Base-by-base conservation (phyloP, 2,329 filamentous ascomycete genomes). In the Podosphaera aphanis region DNA sequence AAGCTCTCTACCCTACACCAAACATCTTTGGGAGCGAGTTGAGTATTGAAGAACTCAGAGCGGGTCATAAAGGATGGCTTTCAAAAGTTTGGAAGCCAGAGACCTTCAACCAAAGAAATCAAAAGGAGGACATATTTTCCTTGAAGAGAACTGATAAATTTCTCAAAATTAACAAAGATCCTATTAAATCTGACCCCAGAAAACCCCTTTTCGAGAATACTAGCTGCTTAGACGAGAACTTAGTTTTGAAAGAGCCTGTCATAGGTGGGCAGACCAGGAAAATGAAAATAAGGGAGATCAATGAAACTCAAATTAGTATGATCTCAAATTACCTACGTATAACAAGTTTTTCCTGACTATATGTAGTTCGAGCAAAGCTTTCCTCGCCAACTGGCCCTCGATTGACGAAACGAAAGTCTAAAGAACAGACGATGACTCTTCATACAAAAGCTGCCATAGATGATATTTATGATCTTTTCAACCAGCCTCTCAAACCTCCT, bases 401-500 rank as follows among this genome's bases (percentile, higher is more conserved):
- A 61, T 70, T 88, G 46, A 80, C 78, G 51, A 90, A 81, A 60
- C 77, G 77, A 54, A 54, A 61, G 53, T 69, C 69, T 10, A 64
- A 68, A 31, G 88, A 95, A 61, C 83, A 86, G n/a, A 98, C 90
- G 1, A 94, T 98, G 86, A 98, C 90, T 0, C 74, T 98, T 52
- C 85, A 95, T 58, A 98, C 90, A 11, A 83, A 75, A 55, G 88
- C 90, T 52, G 90, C 90, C 3, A 94, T 88, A 50, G 86, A 95
- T 54, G 90, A 98, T 54, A 94, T 98, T 45, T 95, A 95, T 56
- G 85, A 85, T 48, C 83, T 98, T 42, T 98, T 95, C 63, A 95
- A 90, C 56, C 82, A 90, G 48, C 88, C 90, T 1, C 61, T 88
- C 18, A 63, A 64, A 47, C 59, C 52, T 49, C 57, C 52, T 15